Base-by-base conservation (phyloP, 257 asterid genomes). In the Salvia hispanica region DNA sequence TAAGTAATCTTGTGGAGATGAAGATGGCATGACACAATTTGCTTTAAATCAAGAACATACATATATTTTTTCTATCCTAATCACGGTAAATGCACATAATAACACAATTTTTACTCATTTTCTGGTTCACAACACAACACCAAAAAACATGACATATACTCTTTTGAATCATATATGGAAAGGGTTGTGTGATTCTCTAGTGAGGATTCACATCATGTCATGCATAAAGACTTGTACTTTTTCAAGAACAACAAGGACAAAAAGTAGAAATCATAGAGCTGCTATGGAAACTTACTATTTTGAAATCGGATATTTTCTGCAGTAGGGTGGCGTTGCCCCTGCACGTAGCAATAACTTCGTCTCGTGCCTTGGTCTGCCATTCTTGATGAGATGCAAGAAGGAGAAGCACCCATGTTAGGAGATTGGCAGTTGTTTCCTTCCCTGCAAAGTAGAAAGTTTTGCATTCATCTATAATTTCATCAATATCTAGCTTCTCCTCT, bases 371-470 rank as follows among this genome's bases (percentile, higher is more conserved):
- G 1, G 15, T 72, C 70, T 83, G 96, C 91, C 94, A 89, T 42
- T 89, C 92, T 59, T 78, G 92, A 79, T 86, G 88, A 53, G 56
- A 43, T 40, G 92, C 92, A 61, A 89, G 66, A 42, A 89, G 96
- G 42, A 89, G 77, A 62, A 89, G 81, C 7, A 77, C 67, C 96
- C 96, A 89, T 2, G 90, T 83, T 72, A 89, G 61, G 4, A 86
- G 78, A 71, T 78, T 82, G 52, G 95, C 91, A 53, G 96, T 84
- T 39, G 92, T 86, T 70, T 84, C 94, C 70, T 80, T 84, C 62
- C 96, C 96, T 14, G 94, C 91, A 78, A 88, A 88, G 81, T 88
- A 88, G 70, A 88, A 86, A 9, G 94, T 86, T 80, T 88, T 84
- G 85, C 94, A 88, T 71, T 88, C 94, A 44, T 83, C 81, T 13